A percentile compares a stretch with the other conserved stretches of the same genome.
Evolutionary conservation across 2,329 filamentous ascomycete genomes (phyloP).

Genomic region (Zymoseptoria passerinii): DNA sequence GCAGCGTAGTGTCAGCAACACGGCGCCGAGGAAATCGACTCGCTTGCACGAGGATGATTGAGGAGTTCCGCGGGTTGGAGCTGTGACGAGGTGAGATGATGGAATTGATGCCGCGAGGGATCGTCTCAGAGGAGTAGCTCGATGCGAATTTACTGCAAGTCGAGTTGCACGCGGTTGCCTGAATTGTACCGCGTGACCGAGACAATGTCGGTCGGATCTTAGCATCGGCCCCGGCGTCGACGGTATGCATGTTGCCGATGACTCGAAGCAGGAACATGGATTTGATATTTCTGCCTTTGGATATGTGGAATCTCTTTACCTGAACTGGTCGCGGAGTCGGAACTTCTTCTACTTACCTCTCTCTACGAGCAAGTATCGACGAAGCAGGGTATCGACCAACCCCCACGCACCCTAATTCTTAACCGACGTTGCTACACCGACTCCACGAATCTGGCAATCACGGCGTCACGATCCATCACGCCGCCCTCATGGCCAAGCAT

Average conservation of each 20-base stretch:
- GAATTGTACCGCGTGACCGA: not conserved
- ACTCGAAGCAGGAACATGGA: not conserved
- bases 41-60: slow-evolving; percentile 7
- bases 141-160: not conserved
- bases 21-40: slow-evolving; percentile 9
- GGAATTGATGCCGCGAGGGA: not conserved
- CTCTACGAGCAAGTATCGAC: not conserved
- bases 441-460: not conserved
- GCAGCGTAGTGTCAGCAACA: slow-evolving; percentile 15
- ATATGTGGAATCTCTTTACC: not conserved
- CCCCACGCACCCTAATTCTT: not conserved
- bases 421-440: not conserved
- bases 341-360: not conserved
- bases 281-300: not conserved
- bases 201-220: not conserved
- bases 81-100: not conserved
- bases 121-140: not conserved
- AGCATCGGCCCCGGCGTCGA: not conserved
- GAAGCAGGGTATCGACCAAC: not conserved
- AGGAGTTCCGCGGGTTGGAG: not conserved
- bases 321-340: not conserved
- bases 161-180: not conserved
- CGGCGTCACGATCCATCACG: not conserved
- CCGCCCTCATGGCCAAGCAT: not conserved
- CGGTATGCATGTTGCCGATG: not conserved